phyloP scores from a whole-genome alignment of 306 rosid genomes.

The Pyrus bretschneideri region DNA sequence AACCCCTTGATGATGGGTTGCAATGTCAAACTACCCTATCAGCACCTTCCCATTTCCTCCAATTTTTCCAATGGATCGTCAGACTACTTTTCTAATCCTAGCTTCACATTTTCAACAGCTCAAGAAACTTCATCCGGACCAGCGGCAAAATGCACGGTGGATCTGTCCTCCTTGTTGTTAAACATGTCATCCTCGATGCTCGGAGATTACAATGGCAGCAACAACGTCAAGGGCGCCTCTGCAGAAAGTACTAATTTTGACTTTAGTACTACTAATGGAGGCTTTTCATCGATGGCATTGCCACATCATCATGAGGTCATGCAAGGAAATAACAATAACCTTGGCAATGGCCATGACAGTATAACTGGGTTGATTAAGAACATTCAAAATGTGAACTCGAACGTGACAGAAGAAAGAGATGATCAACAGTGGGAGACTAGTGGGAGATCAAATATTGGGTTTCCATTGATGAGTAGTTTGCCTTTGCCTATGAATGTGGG shows the following conservation, averaged over 20 bases:
- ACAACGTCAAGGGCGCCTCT: not conserved
- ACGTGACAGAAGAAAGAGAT: conserved; percentile 23
- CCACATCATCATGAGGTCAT: conserved; percentile 18
- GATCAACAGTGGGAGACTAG: conserved; percentile 35
- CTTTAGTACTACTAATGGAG: not conserved
- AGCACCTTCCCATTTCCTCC: conserved; percentile 25
- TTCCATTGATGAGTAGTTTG: conserved; percentile 28
- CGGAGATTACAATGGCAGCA: conserved; percentile 26
- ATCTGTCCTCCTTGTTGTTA: conserved; percentile 56
- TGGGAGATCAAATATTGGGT: conserved; percentile 26
- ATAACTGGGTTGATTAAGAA: conserved; percentile 27
- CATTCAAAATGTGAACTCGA: conserved; percentile 16
- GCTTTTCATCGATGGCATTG: conserved; percentile 21
- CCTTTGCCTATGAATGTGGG: conserved; percentile 28
- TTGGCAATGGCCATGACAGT: conserved; percentile 3
- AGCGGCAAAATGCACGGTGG: conserved; percentile 24
- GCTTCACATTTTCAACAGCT: conserved; percentile 33
- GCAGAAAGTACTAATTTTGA: conserved; percentile 5
- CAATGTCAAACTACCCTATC: conserved; percentile 22
- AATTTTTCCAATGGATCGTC: conserved; percentile 1
- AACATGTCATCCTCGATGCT: conserved; percentile 71
- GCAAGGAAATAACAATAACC: conserved; percentile 14
- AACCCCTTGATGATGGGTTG: not conserved
- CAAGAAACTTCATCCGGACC: conserved; percentile 18
- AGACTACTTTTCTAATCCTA: conserved; percentile 30